These are phyloP conservation scores for Lactuca sativa DNA, from an alignment of 129 eudicot species.

Conservation along the genomic window DNA sequence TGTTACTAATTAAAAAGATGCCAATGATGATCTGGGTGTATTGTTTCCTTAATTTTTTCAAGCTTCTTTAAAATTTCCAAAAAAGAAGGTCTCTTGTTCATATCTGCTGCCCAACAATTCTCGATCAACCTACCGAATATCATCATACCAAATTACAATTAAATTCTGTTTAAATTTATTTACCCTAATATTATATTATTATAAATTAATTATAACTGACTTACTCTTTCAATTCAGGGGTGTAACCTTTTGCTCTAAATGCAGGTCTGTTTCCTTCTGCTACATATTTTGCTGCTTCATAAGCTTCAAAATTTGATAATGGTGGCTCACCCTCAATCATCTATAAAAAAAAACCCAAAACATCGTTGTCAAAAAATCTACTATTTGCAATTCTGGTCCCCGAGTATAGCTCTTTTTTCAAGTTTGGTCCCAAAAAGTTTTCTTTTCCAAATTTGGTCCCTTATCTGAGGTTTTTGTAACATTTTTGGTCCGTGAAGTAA, in stretches of 20 bases:
- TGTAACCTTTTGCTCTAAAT: constrained; percentile 62
- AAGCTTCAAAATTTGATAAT: constrained; percentile 70
- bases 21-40: constrained; percentile 78
- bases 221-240: constrained; percentile 79
- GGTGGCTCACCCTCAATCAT: constrained; percentile 99
- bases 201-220: constrained; percentile 24
- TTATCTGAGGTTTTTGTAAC: no score
- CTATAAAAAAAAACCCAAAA: constrained; percentile 36
- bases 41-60: constrained; percentile 62
- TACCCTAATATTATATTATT: no score
- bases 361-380: background rate
- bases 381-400: constrained; percentile 4
- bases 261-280: constrained; percentile 92
- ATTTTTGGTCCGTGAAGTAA: no score
- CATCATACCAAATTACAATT: background rate
- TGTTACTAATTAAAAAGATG: constrained; percentile 48
- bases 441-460: no score
- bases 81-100: constrained; percentile 74
- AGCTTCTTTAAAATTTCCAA: constrained; percentile 77
- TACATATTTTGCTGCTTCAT: constrained; percentile 88
- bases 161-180: no score
- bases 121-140: constrained; percentile 53
- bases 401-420: background rate
- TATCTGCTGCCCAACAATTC: constrained; percentile 81
- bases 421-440: background rate